Evolutionary conservation across 192 early-diverging fungal genomes (phyloP).

Genomic region (Entomortierella beljakovae): DNA sequence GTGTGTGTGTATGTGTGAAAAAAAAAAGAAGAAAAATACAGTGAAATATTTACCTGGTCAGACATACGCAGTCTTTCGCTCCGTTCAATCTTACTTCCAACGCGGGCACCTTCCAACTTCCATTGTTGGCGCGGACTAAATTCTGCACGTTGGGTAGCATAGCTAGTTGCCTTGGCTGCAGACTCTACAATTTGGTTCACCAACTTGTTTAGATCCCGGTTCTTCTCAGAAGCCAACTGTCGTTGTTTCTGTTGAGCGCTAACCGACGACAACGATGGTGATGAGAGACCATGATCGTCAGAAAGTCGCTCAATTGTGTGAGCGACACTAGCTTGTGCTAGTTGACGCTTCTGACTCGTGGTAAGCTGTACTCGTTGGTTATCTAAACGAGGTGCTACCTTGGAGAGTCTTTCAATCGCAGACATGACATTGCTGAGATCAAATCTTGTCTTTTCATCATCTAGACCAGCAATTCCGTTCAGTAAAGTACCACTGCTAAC

Average conservation of each 20-base stretch:
- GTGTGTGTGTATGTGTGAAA: background rate
- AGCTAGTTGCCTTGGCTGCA: constrained; percentile 41
- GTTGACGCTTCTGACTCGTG: constrained; percentile 52
- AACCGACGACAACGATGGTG: background rate
- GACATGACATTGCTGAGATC: constrained; percentile 66
- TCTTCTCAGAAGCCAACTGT: constrained; percentile 19
- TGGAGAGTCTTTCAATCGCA: constrained; percentile 64
- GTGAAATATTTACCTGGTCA: constrained; percentile 53
- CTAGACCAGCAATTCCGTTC: constrained; percentile 1
- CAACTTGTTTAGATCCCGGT: constrained; percentile 57
- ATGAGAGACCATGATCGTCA: constrained; percentile 53
- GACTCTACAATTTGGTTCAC: constrained; percentile 63
- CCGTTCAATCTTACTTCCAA: constrained; percentile 55
- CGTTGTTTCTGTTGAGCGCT: constrained; percentile 2
- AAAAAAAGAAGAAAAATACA: constrained; percentile 1
- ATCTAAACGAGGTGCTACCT: constrained; percentile 61
- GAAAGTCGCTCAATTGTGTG: constrained; percentile 60
- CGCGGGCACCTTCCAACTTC: constrained; percentile 57
- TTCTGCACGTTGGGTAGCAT: constrained; percentile 61
- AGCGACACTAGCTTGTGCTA: constrained; percentile 58
- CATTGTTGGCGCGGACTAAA: constrained; percentile 49
- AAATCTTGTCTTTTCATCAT: constrained; percentile 58
- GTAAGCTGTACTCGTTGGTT: constrained; percentile 67
- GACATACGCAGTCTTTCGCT: constrained; percentile 56
- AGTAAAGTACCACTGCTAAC: background rate